These are phyloP conservation scores for Sporothrix euskadiensis DNA, from an alignment of 2,329 filamentous ascomycete species.

Conservation along the genomic window DNA sequence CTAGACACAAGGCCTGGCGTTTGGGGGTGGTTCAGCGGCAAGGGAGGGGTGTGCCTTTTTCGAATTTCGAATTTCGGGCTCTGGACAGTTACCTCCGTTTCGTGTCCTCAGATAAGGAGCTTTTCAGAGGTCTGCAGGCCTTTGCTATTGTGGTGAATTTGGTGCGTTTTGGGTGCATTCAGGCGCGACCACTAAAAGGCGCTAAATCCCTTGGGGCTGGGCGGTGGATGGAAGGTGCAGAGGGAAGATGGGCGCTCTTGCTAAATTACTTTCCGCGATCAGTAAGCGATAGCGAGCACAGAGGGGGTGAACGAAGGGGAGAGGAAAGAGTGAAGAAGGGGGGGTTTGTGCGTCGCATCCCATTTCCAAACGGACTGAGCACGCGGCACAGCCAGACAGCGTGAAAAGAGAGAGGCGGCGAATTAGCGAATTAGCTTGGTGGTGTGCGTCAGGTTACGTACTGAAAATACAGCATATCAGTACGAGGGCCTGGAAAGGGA, in stretches of 20 bases:
- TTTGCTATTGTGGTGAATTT: not conserved
- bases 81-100: constrained; percentile 4
- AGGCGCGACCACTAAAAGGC: constrained; percentile 16
- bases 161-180: not conserved
- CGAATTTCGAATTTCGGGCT: not conserved
- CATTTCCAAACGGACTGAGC: not conserved
- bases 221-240: not conserved
- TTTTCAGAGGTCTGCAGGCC: not conserved
- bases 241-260: not conserved
- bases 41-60: not conserved
- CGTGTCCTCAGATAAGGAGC: not conserved
- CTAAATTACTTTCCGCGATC: constrained; percentile 18
- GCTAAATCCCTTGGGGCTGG: not conserved
- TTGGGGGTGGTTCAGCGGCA: constrained; percentile 4
- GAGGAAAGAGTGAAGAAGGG: not conserved
- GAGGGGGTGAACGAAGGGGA: not conserved
- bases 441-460: constrained; percentile 11
- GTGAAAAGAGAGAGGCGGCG: not conserved
- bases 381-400: not conserved
- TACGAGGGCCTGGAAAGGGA: not conserved
- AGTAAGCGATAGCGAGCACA: constrained; percentile 25
- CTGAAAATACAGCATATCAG: constrained; percentile 17
- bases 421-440: not conserved
- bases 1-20: not conserved
- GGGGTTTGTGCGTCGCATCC: constrained; percentile 13